These are phyloP conservation scores for Hyphodiscus hymeniophilus DNA, from an alignment of 495 filamentous ascomycete genomes.

Conservation along the genomic window DNA sequence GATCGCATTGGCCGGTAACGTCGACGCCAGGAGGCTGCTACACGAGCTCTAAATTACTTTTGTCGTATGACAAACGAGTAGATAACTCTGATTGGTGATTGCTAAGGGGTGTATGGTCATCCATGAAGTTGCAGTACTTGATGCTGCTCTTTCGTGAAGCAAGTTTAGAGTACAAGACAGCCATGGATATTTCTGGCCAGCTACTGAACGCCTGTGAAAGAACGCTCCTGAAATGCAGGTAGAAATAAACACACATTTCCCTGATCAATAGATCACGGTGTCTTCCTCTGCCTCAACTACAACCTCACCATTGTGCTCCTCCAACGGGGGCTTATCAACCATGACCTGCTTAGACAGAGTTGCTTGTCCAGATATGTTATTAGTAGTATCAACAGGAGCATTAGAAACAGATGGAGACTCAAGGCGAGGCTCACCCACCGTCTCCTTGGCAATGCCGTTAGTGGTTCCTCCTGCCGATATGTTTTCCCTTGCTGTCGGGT, in stretches of 20 bases:
- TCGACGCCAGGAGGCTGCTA: too few relatives aligned
- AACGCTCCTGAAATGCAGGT: neutral
- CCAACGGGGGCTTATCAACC: conserved; percentile 21
- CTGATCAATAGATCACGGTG: conserved; percentile 70
- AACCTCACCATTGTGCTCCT: conserved; percentile 62
- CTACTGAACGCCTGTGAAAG: neutral
- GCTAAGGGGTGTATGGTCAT: too few relatives aligned
- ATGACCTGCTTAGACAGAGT: conserved; percentile 14
- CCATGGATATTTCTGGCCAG: neutral
- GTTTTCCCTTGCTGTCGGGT: conserved; percentile 23
- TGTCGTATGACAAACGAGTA: too few relatives aligned
- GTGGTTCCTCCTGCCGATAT: conserved; percentile 9
- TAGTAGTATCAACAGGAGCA: conserved; percentile 25
- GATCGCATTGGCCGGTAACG: too few relatives aligned
- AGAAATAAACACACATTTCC: neutral
- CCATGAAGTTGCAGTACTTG: too few relatives aligned
- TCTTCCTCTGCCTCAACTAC: conserved; percentile 73
- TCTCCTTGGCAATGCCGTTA: conserved; percentile 20
- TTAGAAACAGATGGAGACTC: conserved; percentile 35
- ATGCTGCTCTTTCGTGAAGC: too few relatives aligned
- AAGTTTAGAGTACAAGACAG: neutral
- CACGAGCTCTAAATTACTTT: too few relatives aligned
- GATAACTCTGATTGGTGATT: too few relatives aligned
- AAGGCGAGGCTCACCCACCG: conserved; percentile 40
- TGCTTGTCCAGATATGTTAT: conserved; percentile 27